Conservation (phyloP, 306 rosid species). For the Trifolium dubium region DNA sequence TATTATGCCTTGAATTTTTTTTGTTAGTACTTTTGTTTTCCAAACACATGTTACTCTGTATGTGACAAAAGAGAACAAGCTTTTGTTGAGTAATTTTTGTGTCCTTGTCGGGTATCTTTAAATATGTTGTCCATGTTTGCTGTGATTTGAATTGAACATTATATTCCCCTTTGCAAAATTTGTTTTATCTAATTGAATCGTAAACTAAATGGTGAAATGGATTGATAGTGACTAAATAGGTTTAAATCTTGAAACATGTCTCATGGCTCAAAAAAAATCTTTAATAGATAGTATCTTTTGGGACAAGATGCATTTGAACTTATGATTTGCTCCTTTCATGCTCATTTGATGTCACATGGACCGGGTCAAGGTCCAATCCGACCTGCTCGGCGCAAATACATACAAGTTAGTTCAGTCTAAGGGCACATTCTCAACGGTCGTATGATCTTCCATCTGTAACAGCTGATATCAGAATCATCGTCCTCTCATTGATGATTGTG, state of each 20-base stretch:
- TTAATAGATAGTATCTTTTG: conserved; percentile 14
- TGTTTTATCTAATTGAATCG: conserved; percentile 1
- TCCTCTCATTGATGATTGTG: too few relatives aligned
- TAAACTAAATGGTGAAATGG: conserved; percentile 13
- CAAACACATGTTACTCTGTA: conserved; percentile 29
- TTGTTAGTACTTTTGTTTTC: not conserved
- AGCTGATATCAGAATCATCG: too few relatives aligned
- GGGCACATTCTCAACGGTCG: too few relatives aligned
- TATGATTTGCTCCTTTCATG: conserved; percentile 17
- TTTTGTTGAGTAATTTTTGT: conserved; percentile 30
- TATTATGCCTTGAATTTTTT: conserved; percentile 32
- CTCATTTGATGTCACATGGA: not conserved
- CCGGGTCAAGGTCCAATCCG: too few relatives aligned
- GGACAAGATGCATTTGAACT: not conserved
- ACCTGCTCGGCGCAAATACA: too few relatives aligned
- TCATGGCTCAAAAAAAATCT: not conserved
- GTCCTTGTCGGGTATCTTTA: conserved; percentile 27
- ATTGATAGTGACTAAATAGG: conserved; percentile 31
- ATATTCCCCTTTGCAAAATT: conserved; percentile 2
- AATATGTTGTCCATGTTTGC: conserved; percentile 24
- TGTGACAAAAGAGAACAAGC: conserved; percentile 28
- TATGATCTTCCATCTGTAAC: too few relatives aligned
- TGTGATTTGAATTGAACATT: conserved; percentile 8
- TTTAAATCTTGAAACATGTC: conserved; percentile 25
- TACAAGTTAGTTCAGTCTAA: too few relatives aligned